Percentiles rank a stretch among this genome's conserved stretches.
Evolutionary conservation across 2,329 filamentous ascomycete genomes (phyloP).

Genomic region (Fusarium ambrosium): DNA sequence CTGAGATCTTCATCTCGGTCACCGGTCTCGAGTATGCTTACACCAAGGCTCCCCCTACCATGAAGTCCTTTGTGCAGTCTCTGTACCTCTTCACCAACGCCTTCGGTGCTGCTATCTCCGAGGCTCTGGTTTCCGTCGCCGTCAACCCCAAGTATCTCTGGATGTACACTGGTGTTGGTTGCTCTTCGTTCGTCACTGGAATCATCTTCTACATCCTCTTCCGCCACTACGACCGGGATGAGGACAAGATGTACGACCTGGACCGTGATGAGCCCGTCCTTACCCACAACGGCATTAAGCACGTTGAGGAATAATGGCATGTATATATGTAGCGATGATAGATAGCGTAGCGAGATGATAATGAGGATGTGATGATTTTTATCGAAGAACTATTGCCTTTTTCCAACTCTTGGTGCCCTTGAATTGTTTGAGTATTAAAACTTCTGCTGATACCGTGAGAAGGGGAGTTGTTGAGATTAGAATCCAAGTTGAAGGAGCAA

Average conservation of each 20-base stretch:
- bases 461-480: too few species aligned
- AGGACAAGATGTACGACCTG: slow-evolving; percentile 56
- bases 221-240: slow-evolving; percentile 55
- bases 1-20: slow-evolving; percentile 75
- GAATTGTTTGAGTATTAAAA: background rate
- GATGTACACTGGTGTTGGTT: slow-evolving; percentile 73
- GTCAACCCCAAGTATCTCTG: slow-evolving; percentile 75
- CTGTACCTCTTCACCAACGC: slow-evolving; percentile 73
- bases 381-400: background rate
- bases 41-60: slow-evolving; percentile 77
- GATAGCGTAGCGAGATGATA: background rate
- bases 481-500: background rate
- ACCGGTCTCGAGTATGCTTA: slow-evolving; percentile 80
- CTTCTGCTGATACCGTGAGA: too few species aligned
- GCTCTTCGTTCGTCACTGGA: slow-evolving; percentile 62
- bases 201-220: slow-evolving; percentile 64
- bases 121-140: slow-evolving; percentile 70
- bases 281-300: slow-evolving; percentile 33
- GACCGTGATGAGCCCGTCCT: slow-evolving; percentile 52
- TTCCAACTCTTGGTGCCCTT: background rate
- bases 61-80: slow-evolving; percentile 73
- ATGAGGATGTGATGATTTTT: slow-evolving; percentile 6
- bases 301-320: slow-evolving; percentile 32
- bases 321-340: background rate
- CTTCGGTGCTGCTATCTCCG: slow-evolving; percentile 70